These are phyloP conservation scores for Parietaria judaica DNA, from an alignment of 306 rosid genomes.

Conservation along the genomic window DNA sequence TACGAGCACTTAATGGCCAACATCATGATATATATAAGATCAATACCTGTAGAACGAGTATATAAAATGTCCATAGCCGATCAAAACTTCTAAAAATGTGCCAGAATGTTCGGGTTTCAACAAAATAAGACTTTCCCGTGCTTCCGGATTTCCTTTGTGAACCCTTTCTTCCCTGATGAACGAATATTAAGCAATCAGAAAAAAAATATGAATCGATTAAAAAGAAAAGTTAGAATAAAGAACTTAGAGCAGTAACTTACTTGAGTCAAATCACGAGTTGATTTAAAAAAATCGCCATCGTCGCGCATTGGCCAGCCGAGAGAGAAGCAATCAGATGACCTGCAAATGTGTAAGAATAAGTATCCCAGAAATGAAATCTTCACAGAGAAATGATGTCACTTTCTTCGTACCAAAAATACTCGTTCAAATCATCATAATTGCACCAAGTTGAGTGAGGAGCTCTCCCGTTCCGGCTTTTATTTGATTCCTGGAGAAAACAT, in stretches of 20 bases:
- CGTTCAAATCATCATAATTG: constrained; percentile 93
- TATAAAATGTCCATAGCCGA: constrained; percentile 90
- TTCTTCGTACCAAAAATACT: constrained; percentile 83
- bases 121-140: constrained; percentile 77
- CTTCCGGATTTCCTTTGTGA: constrained; percentile 42
- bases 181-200: constrained; percentile 17
- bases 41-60: constrained; percentile 78
- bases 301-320: constrained; percentile 99
- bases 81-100: constrained; percentile 84
- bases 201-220: constrained; percentile 8
- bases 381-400: constrained; percentile 18
- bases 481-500: constrained; percentile 50
- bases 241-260: constrained; percentile 26
- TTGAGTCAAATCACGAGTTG: constrained; percentile 55
- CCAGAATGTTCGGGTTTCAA: constrained; percentile 87
- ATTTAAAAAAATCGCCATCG: constrained; percentile 89
- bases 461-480: constrained; percentile 59
- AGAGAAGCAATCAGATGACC: constrained; percentile 91
- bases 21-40: not conserved
- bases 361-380: constrained; percentile 18
- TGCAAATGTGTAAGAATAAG: constrained; percentile 15
- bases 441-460: constrained; percentile 85
- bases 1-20: constrained; percentile 13
- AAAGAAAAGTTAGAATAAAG: constrained; percentile 6
- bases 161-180: constrained; percentile 65